A percentile compares a stretch with the other conserved stretches of the same genome.
Evolutionary conservation across 306 rosid species (phyloP).

Genomic region (Carpinus fangiana): DNA sequence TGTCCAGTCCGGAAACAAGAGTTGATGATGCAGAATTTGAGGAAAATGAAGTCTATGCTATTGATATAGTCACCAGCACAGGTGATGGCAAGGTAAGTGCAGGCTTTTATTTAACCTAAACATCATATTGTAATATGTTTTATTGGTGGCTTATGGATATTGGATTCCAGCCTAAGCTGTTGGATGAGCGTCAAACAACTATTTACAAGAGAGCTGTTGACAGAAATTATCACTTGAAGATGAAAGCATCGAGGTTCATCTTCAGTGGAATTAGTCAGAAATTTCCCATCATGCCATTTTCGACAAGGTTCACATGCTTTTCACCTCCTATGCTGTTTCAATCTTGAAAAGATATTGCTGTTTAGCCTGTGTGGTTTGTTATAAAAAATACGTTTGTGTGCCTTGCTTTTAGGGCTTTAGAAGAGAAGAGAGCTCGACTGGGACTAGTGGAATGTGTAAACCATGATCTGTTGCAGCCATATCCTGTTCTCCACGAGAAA

Average conservation of each 20-base stretch:
- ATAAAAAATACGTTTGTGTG: not conserved
- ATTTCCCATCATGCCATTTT: too few species aligned
- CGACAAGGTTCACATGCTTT: not conserved
- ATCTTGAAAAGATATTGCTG: not conserved
- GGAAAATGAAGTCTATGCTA: conserved; percentile 93
- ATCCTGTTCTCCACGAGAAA: conserved; percentile 95
- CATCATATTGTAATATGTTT: not conserved
- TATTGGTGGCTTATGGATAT: not conserved
- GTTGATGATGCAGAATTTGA: conserved; percentile 95
- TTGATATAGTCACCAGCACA: conserved; percentile 93
- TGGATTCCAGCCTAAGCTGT: conserved; percentile 71
- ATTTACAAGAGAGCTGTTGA: conserved; percentile 97
- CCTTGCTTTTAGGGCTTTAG: conserved; percentile 65
- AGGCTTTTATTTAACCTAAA: not conserved
- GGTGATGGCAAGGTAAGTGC: conserved; percentile 89
- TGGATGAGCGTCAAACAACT: conserved; percentile 98
- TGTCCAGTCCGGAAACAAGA: conserved; percentile 75
- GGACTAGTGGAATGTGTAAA: conserved; percentile 88
- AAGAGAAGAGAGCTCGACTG: conserved; percentile 89
- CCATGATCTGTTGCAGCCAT: conserved; percentile 92
- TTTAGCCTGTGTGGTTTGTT: not conserved
- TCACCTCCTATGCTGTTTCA: not conserved
- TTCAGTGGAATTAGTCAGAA: conserved; percentile 92
- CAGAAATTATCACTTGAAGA: conserved; percentile 85
- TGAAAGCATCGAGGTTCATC: conserved; percentile 96